A percentile compares a stretch with the other conserved stretches of the same genome.
These are phyloP conservation scores for Purshia tridentata DNA, from an alignment of 306 rosid species.

Conservation along the genomic window DNA sequence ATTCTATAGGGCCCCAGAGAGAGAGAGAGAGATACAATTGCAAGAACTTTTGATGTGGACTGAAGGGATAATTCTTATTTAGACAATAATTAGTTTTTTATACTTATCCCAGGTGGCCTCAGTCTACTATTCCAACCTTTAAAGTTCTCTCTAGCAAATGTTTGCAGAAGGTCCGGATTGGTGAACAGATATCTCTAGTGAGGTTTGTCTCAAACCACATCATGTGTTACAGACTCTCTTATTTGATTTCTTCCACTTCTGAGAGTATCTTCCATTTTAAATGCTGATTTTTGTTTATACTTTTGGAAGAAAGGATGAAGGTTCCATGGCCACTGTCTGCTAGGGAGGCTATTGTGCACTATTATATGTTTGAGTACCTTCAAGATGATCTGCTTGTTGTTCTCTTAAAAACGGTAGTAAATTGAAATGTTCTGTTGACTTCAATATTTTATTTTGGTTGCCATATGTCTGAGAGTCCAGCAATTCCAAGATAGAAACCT, in stretches of 20 bases:
- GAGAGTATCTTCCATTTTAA: conserved; percentile 24
- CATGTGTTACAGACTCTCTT: background rate
- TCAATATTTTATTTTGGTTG: background rate
- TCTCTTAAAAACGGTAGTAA: conserved; percentile 74
- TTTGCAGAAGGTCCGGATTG: conserved; percentile 62
- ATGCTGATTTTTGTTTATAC: conserved; percentile 45
- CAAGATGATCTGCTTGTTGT: conserved; percentile 79
- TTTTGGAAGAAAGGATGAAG: conserved; percentile 93
- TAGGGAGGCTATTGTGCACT: conserved; percentile 83
- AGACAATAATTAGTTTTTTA: conserved; percentile 16
- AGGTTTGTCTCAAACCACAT: conserved; percentile 60
- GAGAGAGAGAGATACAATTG: background rate
- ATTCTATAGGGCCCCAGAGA: background rate
- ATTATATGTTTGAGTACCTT: conserved; percentile 75
- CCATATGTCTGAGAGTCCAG: background rate
- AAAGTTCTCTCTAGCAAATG: conserved; percentile 56
- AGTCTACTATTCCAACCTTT: conserved; percentile 65
- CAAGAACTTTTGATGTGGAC: background rate
- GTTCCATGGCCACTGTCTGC: conserved; percentile 87
- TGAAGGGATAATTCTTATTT: background rate
- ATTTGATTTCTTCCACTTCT: background rate
- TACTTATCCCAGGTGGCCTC: conserved; percentile 83
- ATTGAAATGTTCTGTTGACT: background rate
- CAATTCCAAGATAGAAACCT: conserved; percentile 11
- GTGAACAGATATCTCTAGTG: conserved; percentile 75